Conservation (phyloP, 352 stramenopile species). For the Globisporangium camurandrum region DNA sequence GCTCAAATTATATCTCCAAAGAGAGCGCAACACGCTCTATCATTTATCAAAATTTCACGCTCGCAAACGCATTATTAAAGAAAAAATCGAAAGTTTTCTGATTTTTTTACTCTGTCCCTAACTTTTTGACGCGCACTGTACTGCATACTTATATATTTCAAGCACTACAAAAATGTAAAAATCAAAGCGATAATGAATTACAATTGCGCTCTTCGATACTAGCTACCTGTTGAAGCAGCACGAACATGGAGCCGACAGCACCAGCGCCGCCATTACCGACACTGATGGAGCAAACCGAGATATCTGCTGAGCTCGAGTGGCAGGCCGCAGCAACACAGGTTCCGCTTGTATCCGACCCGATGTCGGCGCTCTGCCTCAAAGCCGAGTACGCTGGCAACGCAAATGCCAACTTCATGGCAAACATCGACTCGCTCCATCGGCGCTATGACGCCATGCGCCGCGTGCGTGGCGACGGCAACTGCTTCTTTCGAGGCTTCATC, state of each 20-base stretch:
- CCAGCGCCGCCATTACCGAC: too few relatives aligned
- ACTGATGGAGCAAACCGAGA: neutral
- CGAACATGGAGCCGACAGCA: neutral
- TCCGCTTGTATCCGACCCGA: constrained; percentile 48
- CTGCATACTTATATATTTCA: neutral
- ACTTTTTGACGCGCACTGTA: too few relatives aligned
- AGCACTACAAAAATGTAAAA: neutral
- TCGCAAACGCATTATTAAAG: neutral
- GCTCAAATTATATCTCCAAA: too few relatives aligned
- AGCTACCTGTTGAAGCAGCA: too few relatives aligned
- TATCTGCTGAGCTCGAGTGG: constrained; percentile 5
- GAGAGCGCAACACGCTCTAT: too few relatives aligned
- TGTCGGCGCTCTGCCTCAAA: constrained; percentile 48
- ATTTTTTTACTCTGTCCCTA: too few relatives aligned
- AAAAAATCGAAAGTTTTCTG: too few relatives aligned
- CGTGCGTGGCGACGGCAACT: constrained; percentile 88
- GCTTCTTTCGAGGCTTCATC: constrained; percentile 88
- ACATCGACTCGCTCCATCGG: constrained; percentile 52
- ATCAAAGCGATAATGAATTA: neutral
- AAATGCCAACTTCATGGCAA: constrained; percentile 64
- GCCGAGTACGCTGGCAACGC: constrained; percentile 68
- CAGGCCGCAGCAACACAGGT: constrained; percentile 3
- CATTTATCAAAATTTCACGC: neutral
- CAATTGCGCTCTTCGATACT: neutral
- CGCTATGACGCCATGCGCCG: constrained; percentile 72